These are phyloP conservation scores for Laetiporus sulphureus DNA, from an alignment of 1,284 basidiomycete genomes.

Conservation along the genomic window DNA sequence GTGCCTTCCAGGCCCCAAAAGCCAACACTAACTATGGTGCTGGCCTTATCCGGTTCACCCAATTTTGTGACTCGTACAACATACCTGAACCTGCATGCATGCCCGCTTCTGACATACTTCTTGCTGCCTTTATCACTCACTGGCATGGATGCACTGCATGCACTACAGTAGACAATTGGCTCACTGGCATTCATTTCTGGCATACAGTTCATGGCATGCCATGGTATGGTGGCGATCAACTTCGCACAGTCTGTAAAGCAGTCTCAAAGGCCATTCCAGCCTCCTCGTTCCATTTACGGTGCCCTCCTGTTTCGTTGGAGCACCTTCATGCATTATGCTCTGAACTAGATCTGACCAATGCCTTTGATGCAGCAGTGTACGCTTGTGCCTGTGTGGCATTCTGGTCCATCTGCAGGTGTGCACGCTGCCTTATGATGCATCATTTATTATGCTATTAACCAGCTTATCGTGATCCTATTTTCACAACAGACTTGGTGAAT, in stretches of 20 bases:
- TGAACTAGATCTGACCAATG: background rate
- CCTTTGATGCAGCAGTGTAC: background rate
- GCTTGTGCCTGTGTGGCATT: background rate
- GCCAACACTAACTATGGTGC: background rate
- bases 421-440: background rate
- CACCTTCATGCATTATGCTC: background rate
- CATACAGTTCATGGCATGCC: background rate
- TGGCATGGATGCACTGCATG: background rate
- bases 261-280: background rate
- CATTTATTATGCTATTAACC: background rate
- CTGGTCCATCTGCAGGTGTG: background rate
- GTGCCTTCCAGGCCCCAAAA: background rate
- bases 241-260: background rate
- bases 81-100: background rate
- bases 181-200: background rate
- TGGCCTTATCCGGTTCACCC: background rate
- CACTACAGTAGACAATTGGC: background rate
- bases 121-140: background rate
- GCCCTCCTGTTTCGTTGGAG: background rate
- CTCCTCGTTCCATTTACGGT: background rate
- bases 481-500: background rate
- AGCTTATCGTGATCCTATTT: background rate
- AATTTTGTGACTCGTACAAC: background rate
- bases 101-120: background rate
- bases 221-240: background rate